Evolutionary conservation across 148 eudicot genomes (phyloP), one percentile per base, ranked within the genome.

Genomic region (Spergularia bocconei): DNA sequence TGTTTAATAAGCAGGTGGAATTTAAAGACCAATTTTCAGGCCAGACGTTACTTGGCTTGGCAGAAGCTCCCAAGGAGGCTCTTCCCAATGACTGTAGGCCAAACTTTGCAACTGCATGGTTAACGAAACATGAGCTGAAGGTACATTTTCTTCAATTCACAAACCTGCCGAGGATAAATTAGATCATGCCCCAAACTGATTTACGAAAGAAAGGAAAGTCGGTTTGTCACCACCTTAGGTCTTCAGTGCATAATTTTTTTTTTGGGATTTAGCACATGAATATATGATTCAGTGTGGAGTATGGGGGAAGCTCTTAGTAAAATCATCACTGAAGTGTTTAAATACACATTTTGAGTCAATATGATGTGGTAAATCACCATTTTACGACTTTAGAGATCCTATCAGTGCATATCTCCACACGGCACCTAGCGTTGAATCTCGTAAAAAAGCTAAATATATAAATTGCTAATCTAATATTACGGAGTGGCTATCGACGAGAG

Each of bases 21-120:
- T 92, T 89, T 79, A 84, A 74, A 74, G 99, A 96, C 76, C 97
- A 88, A 76, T 80, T 82, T 72, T 92, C 90, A 8, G 99, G 99
- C 68, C 85, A 91, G 77, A 83, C 80, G 14, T 80, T 74, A 78
- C 75, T 77, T 72, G 98, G 97, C 65, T 74, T 89, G 51, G 94
- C 97, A 20, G 99, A 96, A 83, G 97, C 91, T 50, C 99, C 98
- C 25, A 83, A 87, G 57, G 98, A 96, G 85, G 98, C 98, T 79
- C 99, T 92, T 83, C 97, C 99, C 20, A 81, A 70, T 86, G 86
- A 91, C 71, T 96, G 97, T 78, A 82, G 99, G 78, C 99, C 99
- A 36, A 85, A 75, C 82, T 96, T 96, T 41, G 76, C 85, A 78
- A 82, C 86, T 79, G 99, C 98, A 72, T 89, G 91, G 97, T 79